Evolutionary conservation across 148 eudicot genomes (phyloP).

Genomic region (Linanthus parryae): DNA sequence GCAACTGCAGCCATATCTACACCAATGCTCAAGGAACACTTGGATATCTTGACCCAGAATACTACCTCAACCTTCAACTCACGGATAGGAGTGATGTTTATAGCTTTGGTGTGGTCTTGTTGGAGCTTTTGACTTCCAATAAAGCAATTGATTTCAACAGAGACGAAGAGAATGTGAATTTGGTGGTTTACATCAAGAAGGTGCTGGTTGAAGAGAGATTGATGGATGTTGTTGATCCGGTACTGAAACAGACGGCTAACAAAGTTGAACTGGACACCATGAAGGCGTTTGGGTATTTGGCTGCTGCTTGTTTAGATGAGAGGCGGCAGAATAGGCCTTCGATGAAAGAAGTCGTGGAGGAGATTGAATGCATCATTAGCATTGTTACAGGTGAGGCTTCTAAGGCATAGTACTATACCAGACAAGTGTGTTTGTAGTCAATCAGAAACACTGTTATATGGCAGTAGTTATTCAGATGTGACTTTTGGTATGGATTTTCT

Average conservation of each 20-base stretch:
- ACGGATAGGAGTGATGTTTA: conserved; percentile 58
- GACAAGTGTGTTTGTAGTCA: too few relatives aligned
- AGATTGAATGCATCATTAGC: conserved; percentile 49
- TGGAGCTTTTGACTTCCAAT: conserved; percentile 44
- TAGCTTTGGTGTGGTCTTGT: conserved; percentile 55
- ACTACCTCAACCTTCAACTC: conserved; percentile 44
- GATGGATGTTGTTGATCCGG: conserved; percentile 39
- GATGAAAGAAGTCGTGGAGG: conserved; percentile 55
- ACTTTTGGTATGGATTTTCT: too few relatives aligned
- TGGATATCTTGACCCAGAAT: conserved; percentile 61
- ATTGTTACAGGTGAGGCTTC: conserved; percentile 27
- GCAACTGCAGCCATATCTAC: conserved; percentile 33
- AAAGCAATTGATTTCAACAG: conserved; percentile 54
- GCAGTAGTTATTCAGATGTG: too few relatives aligned
- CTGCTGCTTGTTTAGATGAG: conserved; percentile 49
- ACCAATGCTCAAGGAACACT: conserved; percentile 56
- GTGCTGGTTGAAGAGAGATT: conserved; percentile 30
- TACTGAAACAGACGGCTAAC: conserved; percentile 27
- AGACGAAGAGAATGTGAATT: conserved; percentile 47
- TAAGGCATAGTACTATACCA: too few relatives aligned
- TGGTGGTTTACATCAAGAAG: conserved; percentile 40
- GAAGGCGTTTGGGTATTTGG: conserved; percentile 45
- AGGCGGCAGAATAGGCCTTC: conserved; percentile 54
- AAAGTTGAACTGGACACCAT: conserved; percentile 46
- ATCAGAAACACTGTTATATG: too few relatives aligned